Evolutionary conservation across 208 protist species (phyloP), one percentile per base, ranked within the genome.

Genomic region (Acanthamoeba culbertsoni): DNA sequence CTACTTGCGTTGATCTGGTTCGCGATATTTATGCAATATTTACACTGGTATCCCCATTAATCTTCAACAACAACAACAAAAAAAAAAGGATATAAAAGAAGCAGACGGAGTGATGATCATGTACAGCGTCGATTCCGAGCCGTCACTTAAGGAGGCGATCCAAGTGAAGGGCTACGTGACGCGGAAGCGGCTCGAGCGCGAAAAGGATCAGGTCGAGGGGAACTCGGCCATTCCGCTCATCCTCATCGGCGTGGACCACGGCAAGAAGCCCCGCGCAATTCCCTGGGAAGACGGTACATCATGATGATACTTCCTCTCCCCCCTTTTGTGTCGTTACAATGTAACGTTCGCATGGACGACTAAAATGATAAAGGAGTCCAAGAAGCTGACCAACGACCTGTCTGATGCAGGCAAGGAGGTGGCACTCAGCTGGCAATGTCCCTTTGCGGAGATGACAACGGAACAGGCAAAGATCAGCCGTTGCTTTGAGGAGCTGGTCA

Each of bases 91-190:
- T 33, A 90, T 90, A n/a, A 59, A 68, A 43, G 55, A 59, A 26
- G 82, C 82, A 14, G 82, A 90, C 31, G 82, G 82, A n/a, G 46
- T 90, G 53, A 46, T 90, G 55, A 51, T 90, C 42, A 90, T 90
- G 53, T 90, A 90, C 51, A 90, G 82, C 35, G 55, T 90, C 14
- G 55, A 57, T 28, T 62, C 82, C 37, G 20, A 4, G 4, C 0
- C 28, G 4, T 68, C 53, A 26, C 55, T 90, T 12, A 23, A 90
- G 82, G 82, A 90, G 53, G 82, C 82, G 20, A 26, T 90, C 14
- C 82, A 68, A 28, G 65, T 59, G 46, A 62, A 35, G 53, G 82
- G 82, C 6, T 90, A 90, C 55, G 82, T 68, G 20, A 59, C 46
- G 23, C 46, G 82, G 18, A 68, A 59, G 42, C 82, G 82, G 0